A percentile compares a stretch with the other conserved stretches of the same genome.
These are phyloP conservation scores for Hypoxylon sp. DNA, from an alignment of 2,329 filamentous ascomycete genomes.

Conservation along the genomic window DNA sequence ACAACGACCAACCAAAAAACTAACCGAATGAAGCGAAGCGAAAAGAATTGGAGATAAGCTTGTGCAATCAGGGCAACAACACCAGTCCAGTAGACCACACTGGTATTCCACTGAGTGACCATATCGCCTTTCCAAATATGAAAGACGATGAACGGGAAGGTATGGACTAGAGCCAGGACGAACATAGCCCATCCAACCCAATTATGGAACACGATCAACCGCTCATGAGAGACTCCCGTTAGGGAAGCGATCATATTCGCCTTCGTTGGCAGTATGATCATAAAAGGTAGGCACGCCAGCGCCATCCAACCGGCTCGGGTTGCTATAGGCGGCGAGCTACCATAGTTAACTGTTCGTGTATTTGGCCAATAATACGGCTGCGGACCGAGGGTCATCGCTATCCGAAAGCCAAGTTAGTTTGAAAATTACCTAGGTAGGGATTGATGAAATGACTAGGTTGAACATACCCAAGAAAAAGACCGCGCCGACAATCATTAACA, in stretches of 20 bases:
- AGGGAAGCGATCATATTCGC: constrained; percentile 68
- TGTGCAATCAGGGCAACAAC: constrained; percentile 68
- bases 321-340: constrained; percentile 67
- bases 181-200: constrained; percentile 71
- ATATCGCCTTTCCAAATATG: constrained; percentile 65
- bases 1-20: constrained; percentile 18
- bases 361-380: constrained; percentile 71
- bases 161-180: constrained; percentile 69
- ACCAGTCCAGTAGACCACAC: constrained; percentile 68
- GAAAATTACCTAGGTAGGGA: constrained; percentile 4
- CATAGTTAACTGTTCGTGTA: constrained; percentile 58
- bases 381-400: constrained; percentile 64
- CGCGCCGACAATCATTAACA: constrained; percentile 58
- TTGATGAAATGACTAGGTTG: constrained; percentile 37
- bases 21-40: constrained; percentile 65
- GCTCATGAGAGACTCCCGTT: constrained; percentile 70
- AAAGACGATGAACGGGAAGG: constrained; percentile 71
- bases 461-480: constrained; percentile 62
- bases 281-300: constrained; percentile 65
- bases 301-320: constrained; percentile 68
- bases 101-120: constrained; percentile 60
- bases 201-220: constrained; percentile 69
- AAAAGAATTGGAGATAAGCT: constrained; percentile 69
- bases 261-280: constrained; percentile 67
- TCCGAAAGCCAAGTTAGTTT: constrained; percentile 16